phyloP scores from a whole-genome alignment of 192 early-diverging fungal genomes.

The Entomortierella chlamydospora region DNA sequence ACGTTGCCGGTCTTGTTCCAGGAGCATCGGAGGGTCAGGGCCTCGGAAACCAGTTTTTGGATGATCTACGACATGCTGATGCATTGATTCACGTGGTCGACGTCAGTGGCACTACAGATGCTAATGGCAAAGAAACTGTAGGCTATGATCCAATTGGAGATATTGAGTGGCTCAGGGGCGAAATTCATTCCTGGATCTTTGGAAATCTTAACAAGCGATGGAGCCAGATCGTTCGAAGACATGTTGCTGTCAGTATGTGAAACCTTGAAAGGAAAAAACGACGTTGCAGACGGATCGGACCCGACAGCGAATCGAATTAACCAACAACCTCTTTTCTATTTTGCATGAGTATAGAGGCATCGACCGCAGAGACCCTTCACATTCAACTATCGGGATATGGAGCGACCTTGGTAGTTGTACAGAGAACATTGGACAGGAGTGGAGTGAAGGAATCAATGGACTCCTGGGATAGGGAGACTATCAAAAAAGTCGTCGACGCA shows the following conservation, averaged over 20 bases:
- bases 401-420: conserved; percentile 59
- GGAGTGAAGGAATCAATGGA: conserved; percentile 68
- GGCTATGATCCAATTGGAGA: conserved; percentile 89
- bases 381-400: conserved; percentile 73
- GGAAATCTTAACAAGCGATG: conserved; percentile 79
- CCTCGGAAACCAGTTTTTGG: conserved; percentile 84
- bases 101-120: conserved; percentile 86
- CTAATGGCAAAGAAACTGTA: conserved; percentile 76
- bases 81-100: conserved; percentile 89
- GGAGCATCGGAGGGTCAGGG: conserved; percentile 82
- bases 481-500: conserved; percentile 67
- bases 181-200: conserved; percentile 82
- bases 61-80: conserved; percentile 83
- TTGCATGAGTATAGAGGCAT: conserved; percentile 40
- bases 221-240: conserved; percentile 73
- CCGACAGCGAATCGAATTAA: no score
- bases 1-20: conserved; percentile 88
- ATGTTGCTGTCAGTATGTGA: conserved; percentile 65
- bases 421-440: conserved; percentile 63
- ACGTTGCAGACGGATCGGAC: background rate
- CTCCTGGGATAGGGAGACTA: conserved; percentile 71
- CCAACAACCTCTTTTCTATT: background rate
- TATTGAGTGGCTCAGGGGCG: conserved; percentile 81
- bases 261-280: background rate
- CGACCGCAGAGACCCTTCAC: conserved; percentile 68